Conservation (phyloP, 768 basidiomycete genomes). For the Tylopilus cervinicoccineus region DNA sequence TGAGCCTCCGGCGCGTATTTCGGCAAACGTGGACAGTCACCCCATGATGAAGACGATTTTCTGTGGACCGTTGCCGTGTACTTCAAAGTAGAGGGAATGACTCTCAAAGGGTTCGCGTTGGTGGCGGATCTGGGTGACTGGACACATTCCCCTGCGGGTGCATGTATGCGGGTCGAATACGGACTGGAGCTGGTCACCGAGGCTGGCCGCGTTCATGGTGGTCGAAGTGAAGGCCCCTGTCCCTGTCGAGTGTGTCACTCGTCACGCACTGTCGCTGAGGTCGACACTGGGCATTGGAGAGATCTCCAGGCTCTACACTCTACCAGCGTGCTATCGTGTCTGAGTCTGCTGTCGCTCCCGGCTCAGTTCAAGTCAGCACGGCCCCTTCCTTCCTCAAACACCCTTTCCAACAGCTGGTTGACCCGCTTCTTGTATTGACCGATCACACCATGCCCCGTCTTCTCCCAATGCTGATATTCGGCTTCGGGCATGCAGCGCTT, state of each 20-base stretch:
- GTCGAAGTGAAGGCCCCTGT: not conserved
- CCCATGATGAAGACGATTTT: constrained; percentile 82
- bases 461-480: constrained; percentile 53
- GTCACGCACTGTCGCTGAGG: too few relatives aligned
- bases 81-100: constrained; percentile 77
- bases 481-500: constrained; percentile 56
- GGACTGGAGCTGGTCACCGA: constrained; percentile 30
- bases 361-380: not conserved
- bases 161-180: constrained; percentile 61
- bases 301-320: too few relatives aligned
- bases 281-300: too few relatives aligned
- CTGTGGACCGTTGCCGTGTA: constrained; percentile 62
- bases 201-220: not conserved
- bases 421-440: constrained; percentile 47
- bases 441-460: constrained; percentile 62
- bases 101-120: constrained; percentile 52
- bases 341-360: not conserved
- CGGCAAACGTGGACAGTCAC: constrained; percentile 20
- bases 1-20: not conserved
- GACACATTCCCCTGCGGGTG: constrained; percentile 70
- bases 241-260: too few relatives aligned
- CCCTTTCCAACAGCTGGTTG: constrained; percentile 54
- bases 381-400: constrained; percentile 44
- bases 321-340: too few relatives aligned
- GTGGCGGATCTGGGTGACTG: constrained; percentile 51